These are phyloP conservation scores for Verbascum thapsus DNA, from an alignment of 257 asterid species.

Conservation along the genomic window DNA sequence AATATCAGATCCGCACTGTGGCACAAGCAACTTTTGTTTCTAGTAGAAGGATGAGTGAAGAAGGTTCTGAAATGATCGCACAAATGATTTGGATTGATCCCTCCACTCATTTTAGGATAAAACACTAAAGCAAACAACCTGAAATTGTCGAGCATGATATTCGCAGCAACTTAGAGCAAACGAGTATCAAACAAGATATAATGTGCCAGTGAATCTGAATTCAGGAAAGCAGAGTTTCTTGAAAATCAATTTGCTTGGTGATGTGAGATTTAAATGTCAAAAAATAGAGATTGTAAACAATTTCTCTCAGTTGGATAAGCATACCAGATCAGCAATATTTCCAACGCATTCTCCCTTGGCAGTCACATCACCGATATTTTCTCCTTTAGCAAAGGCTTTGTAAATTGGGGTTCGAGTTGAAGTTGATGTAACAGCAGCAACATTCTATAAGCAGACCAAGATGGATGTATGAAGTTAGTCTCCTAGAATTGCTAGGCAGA, in stretches of 20 bases:
- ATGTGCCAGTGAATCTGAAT: constrained; percentile 1
- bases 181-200: too few species aligned
- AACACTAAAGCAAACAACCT: too few species aligned
- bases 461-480: constrained; percentile 26
- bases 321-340: constrained; percentile 94
- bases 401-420: constrained; percentile 97
- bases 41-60: too few species aligned
- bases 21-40: too few species aligned
- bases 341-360: constrained; percentile 99
- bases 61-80: too few species aligned
- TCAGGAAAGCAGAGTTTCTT: constrained; percentile 2
- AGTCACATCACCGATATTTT: constrained; percentile 98
- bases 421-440: constrained; percentile 93
- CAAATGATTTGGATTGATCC: too few species aligned
- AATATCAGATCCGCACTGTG: too few species aligned
- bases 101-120: too few species aligned
- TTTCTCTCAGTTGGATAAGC: constrained; percentile 31
- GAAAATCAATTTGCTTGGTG: constrained; percentile 18
- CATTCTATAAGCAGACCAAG: constrained; percentile 63
- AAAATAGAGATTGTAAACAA: constrained; percentile 25
- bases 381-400: constrained; percentile 99
- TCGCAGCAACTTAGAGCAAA: too few species aligned
- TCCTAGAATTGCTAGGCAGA: constrained; percentile 10
- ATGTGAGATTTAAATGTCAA: constrained; percentile 18
- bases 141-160: too few species aligned